Conservation (phyloP, 148 eudicot genomes). For the Tetragonia tetragonoides region DNA sequence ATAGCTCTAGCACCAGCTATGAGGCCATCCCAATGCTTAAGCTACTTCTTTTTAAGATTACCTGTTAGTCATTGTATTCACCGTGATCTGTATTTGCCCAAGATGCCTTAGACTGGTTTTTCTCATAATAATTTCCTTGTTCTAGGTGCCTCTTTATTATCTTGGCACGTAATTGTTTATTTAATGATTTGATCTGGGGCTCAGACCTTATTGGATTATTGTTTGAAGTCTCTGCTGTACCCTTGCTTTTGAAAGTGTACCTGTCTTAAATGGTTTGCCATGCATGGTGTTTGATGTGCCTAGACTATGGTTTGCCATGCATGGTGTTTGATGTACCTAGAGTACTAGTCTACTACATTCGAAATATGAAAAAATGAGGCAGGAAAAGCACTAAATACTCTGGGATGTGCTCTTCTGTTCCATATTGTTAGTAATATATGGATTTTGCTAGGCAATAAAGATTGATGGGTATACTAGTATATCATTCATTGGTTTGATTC, state of each 20-base stretch:
- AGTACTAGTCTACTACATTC: neutral
- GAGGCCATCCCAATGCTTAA: neutral
- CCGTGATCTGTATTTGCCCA: neutral
- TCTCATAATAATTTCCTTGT: neutral
- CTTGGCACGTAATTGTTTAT: no score
- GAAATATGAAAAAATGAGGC: neutral
- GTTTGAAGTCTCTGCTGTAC: no score
- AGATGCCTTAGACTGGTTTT: neutral
- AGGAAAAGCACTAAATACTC: neutral
- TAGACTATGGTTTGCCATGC: neutral
- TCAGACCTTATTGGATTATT: no score
- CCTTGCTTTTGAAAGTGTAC: no score
- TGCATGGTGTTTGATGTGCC: neutral
- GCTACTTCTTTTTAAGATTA: neutral
- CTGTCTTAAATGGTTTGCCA: neutral
- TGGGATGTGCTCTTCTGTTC: neutral
- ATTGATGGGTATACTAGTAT: no score
- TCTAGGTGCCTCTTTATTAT: neutral
- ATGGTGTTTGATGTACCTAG: neutral
- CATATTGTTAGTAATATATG: neutral
- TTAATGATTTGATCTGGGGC: no score
- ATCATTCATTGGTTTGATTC: neutral
- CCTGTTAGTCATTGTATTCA: neutral
- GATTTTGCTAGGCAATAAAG: neutral
- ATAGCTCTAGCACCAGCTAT: neutral